These are phyloP conservation scores for Coniferiporia sulphurascens DNA, from an alignment of 1,284 basidiomycete species.

Conservation along the genomic window DNA sequence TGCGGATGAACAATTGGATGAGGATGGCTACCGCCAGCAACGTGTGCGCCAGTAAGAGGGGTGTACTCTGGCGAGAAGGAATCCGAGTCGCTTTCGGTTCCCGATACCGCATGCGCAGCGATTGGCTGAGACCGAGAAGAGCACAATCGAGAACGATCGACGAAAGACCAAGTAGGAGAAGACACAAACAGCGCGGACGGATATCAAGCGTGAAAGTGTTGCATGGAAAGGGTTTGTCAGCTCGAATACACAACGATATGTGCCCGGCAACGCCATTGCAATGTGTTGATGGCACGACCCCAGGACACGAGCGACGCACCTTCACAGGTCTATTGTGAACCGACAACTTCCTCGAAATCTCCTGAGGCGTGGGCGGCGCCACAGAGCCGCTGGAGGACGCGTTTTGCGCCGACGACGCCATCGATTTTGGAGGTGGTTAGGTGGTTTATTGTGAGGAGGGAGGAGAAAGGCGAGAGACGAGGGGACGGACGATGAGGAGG, in stretches of 20 bases:
- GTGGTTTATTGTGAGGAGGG: not conserved
- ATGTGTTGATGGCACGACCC: constrained; percentile 12
- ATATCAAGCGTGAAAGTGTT: not conserved
- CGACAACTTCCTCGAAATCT: constrained; percentile 84
- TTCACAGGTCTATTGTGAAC: constrained; percentile 42
- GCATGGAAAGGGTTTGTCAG: constrained; percentile 6
- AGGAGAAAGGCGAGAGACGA: not conserved
- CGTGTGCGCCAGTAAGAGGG: constrained; percentile 21
- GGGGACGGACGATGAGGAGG: not conserved
- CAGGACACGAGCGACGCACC: constrained; percentile 12
- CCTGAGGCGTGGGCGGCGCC: constrained; percentile 77
- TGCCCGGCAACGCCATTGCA: not conserved
- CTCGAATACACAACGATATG: not conserved
- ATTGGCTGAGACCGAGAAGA: not conserved
- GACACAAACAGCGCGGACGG: not conserved
- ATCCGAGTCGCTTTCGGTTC: constrained; percentile 85
- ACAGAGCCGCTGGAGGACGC: constrained; percentile 28
- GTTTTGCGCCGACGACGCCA: constrained; percentile 7
- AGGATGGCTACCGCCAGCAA: constrained; percentile 17
- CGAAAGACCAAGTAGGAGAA: not conserved
- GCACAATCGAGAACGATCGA: constrained; percentile 22
- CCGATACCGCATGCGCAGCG: constrained; percentile 42
- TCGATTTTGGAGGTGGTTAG: not conserved
- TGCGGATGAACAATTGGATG: constrained; percentile 11
- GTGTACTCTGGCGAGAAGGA: constrained; percentile 53